Conservation (phyloP, 495 filamentous ascomycete species). For the Xylaria castorea region DNA sequence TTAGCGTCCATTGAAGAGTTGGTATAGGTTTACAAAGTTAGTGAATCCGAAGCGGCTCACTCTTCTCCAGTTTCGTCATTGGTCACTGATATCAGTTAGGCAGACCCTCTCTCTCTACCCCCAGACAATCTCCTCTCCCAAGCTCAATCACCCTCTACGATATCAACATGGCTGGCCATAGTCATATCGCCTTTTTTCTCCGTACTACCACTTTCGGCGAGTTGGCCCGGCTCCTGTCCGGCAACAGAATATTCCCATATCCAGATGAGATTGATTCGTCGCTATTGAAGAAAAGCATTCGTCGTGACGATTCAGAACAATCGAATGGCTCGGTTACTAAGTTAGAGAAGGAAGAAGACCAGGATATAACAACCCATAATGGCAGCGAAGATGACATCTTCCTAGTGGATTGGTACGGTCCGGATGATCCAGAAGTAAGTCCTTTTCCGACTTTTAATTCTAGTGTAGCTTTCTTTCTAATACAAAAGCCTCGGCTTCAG, state of each 20-base stretch:
- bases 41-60: background rate
- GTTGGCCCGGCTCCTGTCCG: conserved; percentile 29
- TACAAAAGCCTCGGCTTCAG: conserved; percentile 10
- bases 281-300: conserved; percentile 22
- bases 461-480: background rate
- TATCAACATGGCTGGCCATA: background rate
- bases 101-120: background rate
- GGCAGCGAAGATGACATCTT: background rate
- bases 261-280: conserved; percentile 34
- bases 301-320: conserved; percentile 1
- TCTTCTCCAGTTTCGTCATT: background rate
- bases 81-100: background rate
- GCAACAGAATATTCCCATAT: conserved; percentile 29
- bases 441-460: background rate
- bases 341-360: background rate
- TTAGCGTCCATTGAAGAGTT: background rate
- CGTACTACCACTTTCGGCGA: conserved; percentile 33
- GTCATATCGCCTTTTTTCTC: conserved; percentile 7
- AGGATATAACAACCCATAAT: background rate
- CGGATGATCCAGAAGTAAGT: conserved; percentile 37
- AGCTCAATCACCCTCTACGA: background rate
- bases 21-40: background rate
- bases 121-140: background rate
- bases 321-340: background rate
- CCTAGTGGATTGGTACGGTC: conserved; percentile 36